A percentile compares a stretch with the other conserved stretches of the same genome.
Evolutionary conservation across 2,329 filamentous ascomycete species (phyloP).

Genomic region (Mycosphaerella sp.): DNA sequence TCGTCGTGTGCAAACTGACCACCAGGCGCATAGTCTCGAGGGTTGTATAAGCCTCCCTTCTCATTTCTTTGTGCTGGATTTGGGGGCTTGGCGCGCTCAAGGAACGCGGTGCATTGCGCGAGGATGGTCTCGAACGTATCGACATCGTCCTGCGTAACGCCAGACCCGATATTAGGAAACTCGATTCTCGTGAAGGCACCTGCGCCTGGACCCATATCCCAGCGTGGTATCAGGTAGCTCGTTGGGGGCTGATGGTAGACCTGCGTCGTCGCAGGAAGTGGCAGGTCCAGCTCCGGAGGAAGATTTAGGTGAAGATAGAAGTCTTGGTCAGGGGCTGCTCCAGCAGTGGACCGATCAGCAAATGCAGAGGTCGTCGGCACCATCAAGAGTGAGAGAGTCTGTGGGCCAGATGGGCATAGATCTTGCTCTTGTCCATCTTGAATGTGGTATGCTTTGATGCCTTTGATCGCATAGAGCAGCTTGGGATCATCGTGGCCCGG

Average conservation of each 20-base stretch:
- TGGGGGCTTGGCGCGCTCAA: conserved; percentile 70
- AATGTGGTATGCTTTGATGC: conserved; percentile 87
- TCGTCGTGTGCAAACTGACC: conserved; percentile 52
- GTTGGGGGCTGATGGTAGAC: conserved; percentile 92
- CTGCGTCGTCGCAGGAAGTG: conserved; percentile 89
- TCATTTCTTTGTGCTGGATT: conserved; percentile 30
- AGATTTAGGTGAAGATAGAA: conserved; percentile 96
- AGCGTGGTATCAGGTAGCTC: conserved; percentile 90
- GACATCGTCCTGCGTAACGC: conserved; percentile 80
- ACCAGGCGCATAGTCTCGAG: conserved; percentile 71
- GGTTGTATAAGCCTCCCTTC: conserved; percentile 59
- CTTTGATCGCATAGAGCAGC: conserved; percentile 59
- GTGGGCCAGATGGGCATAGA: conserved; percentile 77
- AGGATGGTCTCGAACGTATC: conserved; percentile 97
- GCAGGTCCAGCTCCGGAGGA: conserved; percentile 87
- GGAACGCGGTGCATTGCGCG: conserved; percentile 94
- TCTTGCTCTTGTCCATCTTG: conserved; percentile 77
- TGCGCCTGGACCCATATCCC: conserved; percentile 82
- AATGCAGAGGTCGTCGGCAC: conserved; percentile 79
- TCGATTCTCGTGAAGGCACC: conserved; percentile 91
- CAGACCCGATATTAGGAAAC: conserved; percentile 67
- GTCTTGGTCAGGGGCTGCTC: conserved; percentile 65
- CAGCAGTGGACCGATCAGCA: conserved; percentile 50
- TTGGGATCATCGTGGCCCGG: conserved; percentile 51
- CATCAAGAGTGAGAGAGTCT: conserved; percentile 92